Evolutionary conservation across 1,284 basidiomycete species (phyloP), one percentile per base, ranked within the genome.

Genomic region (Meripilus lineatus): DNA sequence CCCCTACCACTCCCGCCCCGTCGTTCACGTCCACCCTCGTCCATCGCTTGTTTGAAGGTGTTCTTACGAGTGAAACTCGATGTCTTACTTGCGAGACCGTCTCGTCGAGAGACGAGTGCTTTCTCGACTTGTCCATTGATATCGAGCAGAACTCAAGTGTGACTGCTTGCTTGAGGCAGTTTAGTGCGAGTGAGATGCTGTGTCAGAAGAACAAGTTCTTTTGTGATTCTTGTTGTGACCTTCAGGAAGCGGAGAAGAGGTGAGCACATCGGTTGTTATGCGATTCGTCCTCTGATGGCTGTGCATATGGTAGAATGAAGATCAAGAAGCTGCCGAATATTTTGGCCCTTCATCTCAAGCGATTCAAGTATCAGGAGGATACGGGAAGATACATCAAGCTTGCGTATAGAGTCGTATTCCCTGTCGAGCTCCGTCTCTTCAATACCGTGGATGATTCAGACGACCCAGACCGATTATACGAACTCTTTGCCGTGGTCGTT

Each of bases 191-290:
- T 61, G 96, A 99, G 67, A 99, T 97, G 93, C 79, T 99, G 15
- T 94, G 92, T 56, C 90, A 94, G 59, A 88, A 83, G 62, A 98
- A 99, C 75, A 99, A 98, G 69, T 99, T 98, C 66, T 97, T 93
- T 66, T 99, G 95, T 63, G 96, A 99, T 65, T 81, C 85, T 14
- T 99, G 95, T 66, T 94, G 93, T 56, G 92, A 93, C 41, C 67
- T 98, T 20, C 94, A 98, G 64, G 96, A 99, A 66, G 95, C 96
- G 0, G 95, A 99, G 71, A 95, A 96, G 71, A 77, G 94, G 91
- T 90, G 49, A 51, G 81, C 65, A 32, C 13, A 7, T 13, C 25
- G 37, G 44, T 42, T 48, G 28, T 39, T 35, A 32, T 50, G 52
- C 32, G 53, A 48, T 37, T 25, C 20, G 10, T 22, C 8, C n/a